These are phyloP conservation scores for Paracorniculantispora psalliotae DNA, from an alignment of 2,329 filamentous ascomycete genomes.

Conservation along the genomic window DNA sequence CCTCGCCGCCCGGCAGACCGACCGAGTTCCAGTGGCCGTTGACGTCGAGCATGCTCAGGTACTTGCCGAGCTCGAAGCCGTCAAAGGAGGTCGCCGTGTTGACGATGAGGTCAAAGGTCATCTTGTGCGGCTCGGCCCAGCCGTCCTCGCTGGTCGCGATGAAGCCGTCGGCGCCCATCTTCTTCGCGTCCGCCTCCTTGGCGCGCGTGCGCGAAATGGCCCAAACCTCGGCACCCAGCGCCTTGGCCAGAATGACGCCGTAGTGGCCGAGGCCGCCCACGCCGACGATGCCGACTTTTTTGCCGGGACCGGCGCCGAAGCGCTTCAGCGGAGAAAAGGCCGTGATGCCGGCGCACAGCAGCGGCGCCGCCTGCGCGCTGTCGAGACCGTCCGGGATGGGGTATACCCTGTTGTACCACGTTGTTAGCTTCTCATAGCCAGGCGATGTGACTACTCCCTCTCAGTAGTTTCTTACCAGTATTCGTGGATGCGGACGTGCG, in stretches of 20 bases:
- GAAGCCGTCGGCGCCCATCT: slow-evolving; percentile 58
- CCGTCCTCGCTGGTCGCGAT: slow-evolving; percentile 52
- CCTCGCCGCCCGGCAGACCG: slow-evolving; percentile 71
- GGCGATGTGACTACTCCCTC: background rate
- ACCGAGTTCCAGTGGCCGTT: slow-evolving; percentile 77
- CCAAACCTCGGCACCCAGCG: slow-evolving; percentile 58
- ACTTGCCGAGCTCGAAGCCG: slow-evolving; percentile 63
- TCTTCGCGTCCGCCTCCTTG: slow-evolving; percentile 55
- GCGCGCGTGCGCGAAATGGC: slow-evolving; percentile 55
- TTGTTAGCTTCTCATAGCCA: background rate
- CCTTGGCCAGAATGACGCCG: slow-evolving; percentile 64
- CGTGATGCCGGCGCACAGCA: slow-evolving; percentile 82
- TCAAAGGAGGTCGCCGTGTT: slow-evolving; percentile 67
- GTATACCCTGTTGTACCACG: slow-evolving; percentile 43
- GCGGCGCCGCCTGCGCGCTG: slow-evolving; percentile 62
- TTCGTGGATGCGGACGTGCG: slow-evolving; percentile 67
- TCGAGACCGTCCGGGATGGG: slow-evolving; percentile 71
- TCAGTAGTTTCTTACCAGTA: slow-evolving; percentile 48
- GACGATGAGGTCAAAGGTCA: slow-evolving; percentile 71
- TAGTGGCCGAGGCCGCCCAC: slow-evolving; percentile 70
- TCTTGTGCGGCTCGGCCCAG: slow-evolving; percentile 53
- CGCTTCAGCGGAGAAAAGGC: slow-evolving; percentile 73
- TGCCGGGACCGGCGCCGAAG: slow-evolving; percentile 69
- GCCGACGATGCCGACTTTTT: slow-evolving; percentile 72
- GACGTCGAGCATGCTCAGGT: slow-evolving; percentile 75